These are phyloP conservation scores for Pezicula neosporulosa DNA, from an alignment of 2,329 filamentous ascomycete species.

Conservation along the genomic window DNA sequence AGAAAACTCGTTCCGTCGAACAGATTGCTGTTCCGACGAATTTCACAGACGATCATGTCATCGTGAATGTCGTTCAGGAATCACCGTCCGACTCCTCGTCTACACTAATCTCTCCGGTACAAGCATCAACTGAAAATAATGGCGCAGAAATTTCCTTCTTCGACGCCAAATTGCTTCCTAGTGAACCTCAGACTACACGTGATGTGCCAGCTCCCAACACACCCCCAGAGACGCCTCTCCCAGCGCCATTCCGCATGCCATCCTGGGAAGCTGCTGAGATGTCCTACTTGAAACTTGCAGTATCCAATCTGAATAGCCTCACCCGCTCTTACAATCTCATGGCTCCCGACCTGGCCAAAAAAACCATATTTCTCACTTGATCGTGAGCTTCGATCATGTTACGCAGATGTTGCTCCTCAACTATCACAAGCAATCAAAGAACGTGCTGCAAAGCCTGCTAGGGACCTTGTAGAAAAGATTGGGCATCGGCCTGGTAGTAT, in stretches of 20 bases:
- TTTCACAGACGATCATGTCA: constrained; percentile 44
- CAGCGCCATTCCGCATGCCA: constrained; percentile 71
- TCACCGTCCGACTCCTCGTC: constrained; percentile 14
- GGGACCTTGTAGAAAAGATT: constrained; percentile 36
- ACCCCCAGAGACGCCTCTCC: constrained; percentile 29
- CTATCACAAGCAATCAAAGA: constrained; percentile 70
- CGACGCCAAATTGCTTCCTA: not conserved
- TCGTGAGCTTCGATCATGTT: constrained; percentile 78
- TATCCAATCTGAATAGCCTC: constrained; percentile 74
- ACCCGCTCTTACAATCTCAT: constrained; percentile 91
- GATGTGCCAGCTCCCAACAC: constrained; percentile 4
- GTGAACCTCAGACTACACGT: not conserved
- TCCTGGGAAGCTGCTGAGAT: constrained; percentile 71
- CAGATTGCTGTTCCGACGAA: constrained; percentile 45
- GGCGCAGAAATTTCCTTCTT: constrained; percentile 3
- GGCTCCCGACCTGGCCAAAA: constrained; percentile 84
- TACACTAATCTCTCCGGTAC: constrained; percentile 3
- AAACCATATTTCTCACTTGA: constrained; percentile 87
- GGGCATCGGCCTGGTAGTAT: constrained; percentile 48
- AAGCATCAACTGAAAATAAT: constrained; percentile 15
- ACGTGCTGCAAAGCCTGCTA: constrained; percentile 50
- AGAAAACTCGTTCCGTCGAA: constrained; percentile 37
- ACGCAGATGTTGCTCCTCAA: constrained; percentile 77
- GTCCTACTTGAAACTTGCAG: constrained; percentile 71
- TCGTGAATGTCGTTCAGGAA: constrained; percentile 41